Conservation (phyloP, 2,329 filamentous ascomycete genomes). For the Claviceps humidiphila region DNA sequence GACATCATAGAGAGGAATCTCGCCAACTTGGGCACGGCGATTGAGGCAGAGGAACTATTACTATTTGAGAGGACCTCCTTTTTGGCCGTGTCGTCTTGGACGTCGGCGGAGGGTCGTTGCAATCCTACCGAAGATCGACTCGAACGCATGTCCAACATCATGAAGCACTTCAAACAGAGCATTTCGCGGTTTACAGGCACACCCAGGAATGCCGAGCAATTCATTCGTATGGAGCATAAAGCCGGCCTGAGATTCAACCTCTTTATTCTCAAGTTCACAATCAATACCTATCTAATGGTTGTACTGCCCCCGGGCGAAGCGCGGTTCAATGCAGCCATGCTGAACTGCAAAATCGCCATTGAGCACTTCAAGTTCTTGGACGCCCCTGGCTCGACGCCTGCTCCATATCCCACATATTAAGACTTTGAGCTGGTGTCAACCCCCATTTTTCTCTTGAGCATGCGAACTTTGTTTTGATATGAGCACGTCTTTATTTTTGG, state of each 20-base stretch:
- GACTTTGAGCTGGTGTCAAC: background rate
- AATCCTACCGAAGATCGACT: constrained; percentile 91
- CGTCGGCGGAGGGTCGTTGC: constrained; percentile 54
- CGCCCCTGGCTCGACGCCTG: constrained; percentile 23
- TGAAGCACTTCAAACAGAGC: constrained; percentile 95
- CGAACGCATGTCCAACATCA: constrained; percentile 88
- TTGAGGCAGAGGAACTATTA: constrained; percentile 86
- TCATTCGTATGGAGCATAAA: constrained; percentile 70
- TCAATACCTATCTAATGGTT: constrained; percentile 93
- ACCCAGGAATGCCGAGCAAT: constrained; percentile 70
- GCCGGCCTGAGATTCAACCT: constrained; percentile 69
- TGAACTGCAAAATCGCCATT: constrained; percentile 80
- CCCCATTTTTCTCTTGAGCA: background rate
- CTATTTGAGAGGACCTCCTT: constrained; percentile 94
- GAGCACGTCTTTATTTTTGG: background rate
- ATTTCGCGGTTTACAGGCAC: constrained; percentile 64
- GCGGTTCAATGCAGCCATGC: constrained; percentile 75
- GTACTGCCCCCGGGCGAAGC: constrained; percentile 85
- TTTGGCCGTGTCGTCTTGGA: constrained; percentile 87
- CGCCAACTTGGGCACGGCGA: constrained; percentile 65
- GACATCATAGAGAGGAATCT: constrained; percentile 78
- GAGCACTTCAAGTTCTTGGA: constrained; percentile 64
- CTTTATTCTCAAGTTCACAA: constrained; percentile 90
- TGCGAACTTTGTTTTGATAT: background rate
- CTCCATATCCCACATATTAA: constrained; percentile 14